These are phyloP conservation scores for Teratosphaeria nubilosa DNA, from an alignment of 2,329 filamentous ascomycete genomes.

Conservation along the genomic window DNA sequence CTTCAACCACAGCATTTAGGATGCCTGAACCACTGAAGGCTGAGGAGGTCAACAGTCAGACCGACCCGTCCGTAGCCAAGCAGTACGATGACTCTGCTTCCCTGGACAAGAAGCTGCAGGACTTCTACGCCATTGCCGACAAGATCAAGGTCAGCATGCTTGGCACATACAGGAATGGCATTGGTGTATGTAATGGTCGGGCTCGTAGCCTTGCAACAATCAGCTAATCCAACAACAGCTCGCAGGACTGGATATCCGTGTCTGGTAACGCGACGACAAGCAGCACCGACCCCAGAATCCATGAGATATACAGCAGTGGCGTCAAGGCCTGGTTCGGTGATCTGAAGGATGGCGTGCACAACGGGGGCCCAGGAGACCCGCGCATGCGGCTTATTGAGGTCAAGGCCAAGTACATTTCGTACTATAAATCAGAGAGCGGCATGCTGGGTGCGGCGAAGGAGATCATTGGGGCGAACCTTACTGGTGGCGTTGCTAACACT, in stretches of 20 bases:
- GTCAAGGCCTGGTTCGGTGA: constrained; percentile 42
- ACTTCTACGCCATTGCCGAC: constrained; percentile 39
- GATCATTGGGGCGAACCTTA: constrained; percentile 21
- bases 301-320: constrained; percentile 33
- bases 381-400: constrained; percentile 36
- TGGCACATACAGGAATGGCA: constrained; percentile 31
- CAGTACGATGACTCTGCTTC: constrained; percentile 38
- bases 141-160: constrained; percentile 35
- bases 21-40: constrained; percentile 37
- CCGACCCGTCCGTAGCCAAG: constrained; percentile 39
- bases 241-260: constrained; percentile 39
- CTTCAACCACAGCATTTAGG: constrained; percentile 17
- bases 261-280: constrained; percentile 33
- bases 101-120: constrained; percentile 36
- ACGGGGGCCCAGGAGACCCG: constrained; percentile 37
- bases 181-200: constrained; percentile 23
- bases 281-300: constrained; percentile 39
- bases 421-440: constrained; percentile 23
- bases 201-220: background rate
- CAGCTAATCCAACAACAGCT: constrained; percentile 26
- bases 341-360: constrained; percentile 39
- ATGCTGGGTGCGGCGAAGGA: constrained; percentile 23
- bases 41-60: constrained; percentile 32
- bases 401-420: constrained; percentile 25
- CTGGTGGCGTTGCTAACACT: constrained; percentile 25